Percentiles rank a stretch among this genome's conserved stretches.
These are phyloP conservation scores for Ogataea nakhonphanomensis DNA, from an alignment of 805 yeast genomes.

Conservation along the genomic window DNA sequence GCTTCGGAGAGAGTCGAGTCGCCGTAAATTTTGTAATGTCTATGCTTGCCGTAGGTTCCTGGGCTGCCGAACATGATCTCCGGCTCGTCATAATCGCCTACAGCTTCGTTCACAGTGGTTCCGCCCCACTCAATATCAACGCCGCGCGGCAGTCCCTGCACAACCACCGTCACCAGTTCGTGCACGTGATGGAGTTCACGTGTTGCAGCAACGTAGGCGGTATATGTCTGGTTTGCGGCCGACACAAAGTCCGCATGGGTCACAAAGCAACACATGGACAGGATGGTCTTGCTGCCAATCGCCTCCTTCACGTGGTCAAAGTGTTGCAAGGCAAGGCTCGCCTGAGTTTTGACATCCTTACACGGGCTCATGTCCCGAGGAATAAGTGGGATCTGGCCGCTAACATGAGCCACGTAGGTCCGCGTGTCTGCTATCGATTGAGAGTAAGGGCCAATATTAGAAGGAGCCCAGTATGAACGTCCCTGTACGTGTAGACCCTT, in stretches of 20 bases:
- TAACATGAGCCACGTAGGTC: conserved; percentile 54
- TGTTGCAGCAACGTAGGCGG: conserved; percentile 32
- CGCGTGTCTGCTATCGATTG: conserved; percentile 60
- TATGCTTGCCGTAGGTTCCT: conserved; percentile 21
- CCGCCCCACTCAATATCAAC: conserved; percentile 81
- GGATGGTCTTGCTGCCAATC: conserved; percentile 42
- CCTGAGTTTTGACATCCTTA: conserved; percentile 31
- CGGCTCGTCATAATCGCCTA: conserved; percentile 33
- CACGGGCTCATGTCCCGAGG: conserved; percentile 65
- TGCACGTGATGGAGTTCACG: conserved; percentile 4
- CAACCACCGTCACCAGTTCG: conserved; percentile 48
- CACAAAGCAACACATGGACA: conserved; percentile 54
- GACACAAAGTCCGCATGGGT: conserved; percentile 33
- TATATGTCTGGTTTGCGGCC: conserved; percentile 43
- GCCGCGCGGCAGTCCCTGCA: conserved; percentile 55
- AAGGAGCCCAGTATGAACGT: conserved; percentile 96
- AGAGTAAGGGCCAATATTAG: conserved; percentile 96
- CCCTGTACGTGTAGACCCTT: conserved; percentile 88
- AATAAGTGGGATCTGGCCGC: conserved; percentile 88
- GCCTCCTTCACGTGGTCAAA: conserved; percentile 59
- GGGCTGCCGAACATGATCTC: conserved; percentile 1
- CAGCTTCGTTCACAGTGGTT: conserved; percentile 39
- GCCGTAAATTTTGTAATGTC: conserved; percentile 25
- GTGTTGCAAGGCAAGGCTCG: conserved; percentile 69
- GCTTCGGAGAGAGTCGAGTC: conserved; percentile 4